Conservation (phyloP, 228 moss, liverwort and hornwort species). For the Sphagnum fallax region DNA sequence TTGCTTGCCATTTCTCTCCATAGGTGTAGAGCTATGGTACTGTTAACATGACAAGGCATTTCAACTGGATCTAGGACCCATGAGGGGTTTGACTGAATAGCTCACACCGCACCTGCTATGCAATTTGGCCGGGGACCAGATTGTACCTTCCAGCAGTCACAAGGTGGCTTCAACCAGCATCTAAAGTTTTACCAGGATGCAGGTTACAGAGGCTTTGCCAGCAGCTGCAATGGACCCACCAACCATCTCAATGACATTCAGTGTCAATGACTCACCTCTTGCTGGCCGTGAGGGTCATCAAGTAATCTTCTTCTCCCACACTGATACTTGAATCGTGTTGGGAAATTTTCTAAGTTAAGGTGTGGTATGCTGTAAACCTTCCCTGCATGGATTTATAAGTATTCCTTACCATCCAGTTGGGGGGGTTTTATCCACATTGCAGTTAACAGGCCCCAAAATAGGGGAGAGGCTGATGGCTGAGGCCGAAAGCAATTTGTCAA, state of each 20-base stretch:
- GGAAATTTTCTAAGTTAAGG: too few species aligned
- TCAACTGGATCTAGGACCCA: too few species aligned
- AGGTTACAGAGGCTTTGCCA: slow-evolving; percentile 76
- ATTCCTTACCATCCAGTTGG: neutral
- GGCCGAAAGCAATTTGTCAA: slow-evolving; percentile 85
- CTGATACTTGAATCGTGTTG: neutral
- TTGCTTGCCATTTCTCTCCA: too few species aligned
- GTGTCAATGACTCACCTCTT: slow-evolving; percentile 90
- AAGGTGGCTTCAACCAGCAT: too few species aligned
- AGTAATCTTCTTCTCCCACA: neutral
- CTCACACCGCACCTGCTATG: too few species aligned
- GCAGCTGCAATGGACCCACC: slow-evolving; percentile 99
- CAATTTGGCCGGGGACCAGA: too few species aligned
- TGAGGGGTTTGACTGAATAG: too few species aligned
- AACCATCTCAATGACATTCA: slow-evolving; percentile 92
- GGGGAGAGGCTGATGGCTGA: slow-evolving; percentile 78
- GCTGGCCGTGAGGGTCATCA: slow-evolving; percentile 85
- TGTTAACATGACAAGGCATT: too few species aligned
- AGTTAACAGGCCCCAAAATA: slow-evolving; percentile 90
- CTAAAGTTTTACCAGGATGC: neutral
- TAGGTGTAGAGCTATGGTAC: too few species aligned
- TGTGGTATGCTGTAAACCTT: too few species aligned
- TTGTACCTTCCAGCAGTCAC: too few species aligned
- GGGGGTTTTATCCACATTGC: neutral
- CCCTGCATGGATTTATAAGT: slow-evolving; percentile 8